Evolutionary conservation across 768 basidiomycete species (phyloP), one percentile per base, ranked within the genome.

Genomic region (Termitomyces heimii): DNA sequence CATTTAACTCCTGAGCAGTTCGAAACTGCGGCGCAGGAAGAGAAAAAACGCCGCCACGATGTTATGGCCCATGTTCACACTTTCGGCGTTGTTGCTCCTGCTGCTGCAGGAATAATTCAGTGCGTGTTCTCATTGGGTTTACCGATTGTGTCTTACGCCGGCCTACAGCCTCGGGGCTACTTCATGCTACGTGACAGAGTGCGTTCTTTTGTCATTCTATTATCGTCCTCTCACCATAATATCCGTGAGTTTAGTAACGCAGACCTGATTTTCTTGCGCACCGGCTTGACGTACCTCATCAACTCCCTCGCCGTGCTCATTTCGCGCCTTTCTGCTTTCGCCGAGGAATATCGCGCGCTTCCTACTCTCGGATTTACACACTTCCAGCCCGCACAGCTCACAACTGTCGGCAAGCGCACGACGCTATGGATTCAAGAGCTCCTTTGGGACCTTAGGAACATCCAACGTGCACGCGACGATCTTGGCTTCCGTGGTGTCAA

Each of bases 31-130:
- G 95, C 94, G 0, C 75, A 81, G 55, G 97, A 99, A 71, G 97
- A 99, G 75, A 98, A 97, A 78, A 97, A 94, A 74, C 77, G 97
- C 26, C 82, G 97, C 13, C 97, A 99, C 75, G 97, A 99, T 73
- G 97, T 99, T 44, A 99, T 99, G 97, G 97, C 97, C 0, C 97
- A 99, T 67, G 97, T 99, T 44, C 94, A 98, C 74, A 97, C 95
- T 4, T 99, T 98, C 69, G 95, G 95, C 5, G 82, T 80, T 45
- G 89, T 95, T 53, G 95, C 95, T 1, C 95, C 95, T 9, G 90
- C 92, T 34, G 95, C 95, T 26, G 94, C 94, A 16, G 92, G 94
- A 18, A 96, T 98, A 67, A 97, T 98, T 63, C 95, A 98, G 91
- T 92, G 63, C 58, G 83, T 76, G 28, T 40, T 29, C 51, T 16